Evolutionary conservation across 768 basidiomycete species (phyloP).

Genomic region (Daedaleopsis sinensis): DNA sequence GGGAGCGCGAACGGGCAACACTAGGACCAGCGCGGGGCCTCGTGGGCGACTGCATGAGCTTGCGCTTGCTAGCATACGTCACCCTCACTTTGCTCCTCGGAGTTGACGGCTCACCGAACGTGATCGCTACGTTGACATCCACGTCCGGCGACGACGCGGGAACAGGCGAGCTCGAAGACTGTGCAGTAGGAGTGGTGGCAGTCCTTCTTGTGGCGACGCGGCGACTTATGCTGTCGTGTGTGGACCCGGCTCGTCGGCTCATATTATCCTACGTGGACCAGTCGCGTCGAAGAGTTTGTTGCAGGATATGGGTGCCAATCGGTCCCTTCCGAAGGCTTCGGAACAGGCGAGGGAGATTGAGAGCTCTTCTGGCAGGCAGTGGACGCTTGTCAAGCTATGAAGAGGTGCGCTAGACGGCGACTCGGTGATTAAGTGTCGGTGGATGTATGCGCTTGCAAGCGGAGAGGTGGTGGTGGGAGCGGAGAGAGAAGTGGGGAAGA

Average conservation of each 20-base stretch:
- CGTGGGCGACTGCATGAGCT: conserved; percentile 6
- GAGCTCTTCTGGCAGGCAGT: background rate
- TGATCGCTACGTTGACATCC: conserved; percentile 12
- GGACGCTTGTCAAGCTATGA: background rate
- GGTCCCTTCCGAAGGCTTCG: conserved; percentile 1
- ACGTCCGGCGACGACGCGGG: conserved; percentile 9
- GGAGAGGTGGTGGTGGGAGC: background rate
- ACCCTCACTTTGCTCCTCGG: conserved; percentile 16
- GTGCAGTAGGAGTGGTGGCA: conserved; percentile 19
- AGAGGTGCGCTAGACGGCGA: background rate
- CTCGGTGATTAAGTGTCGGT: background rate
- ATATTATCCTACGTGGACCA: background rate
- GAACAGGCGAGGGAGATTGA: background rate
- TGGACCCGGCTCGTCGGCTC: conserved; percentile 3
- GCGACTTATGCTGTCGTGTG: conserved; percentile 6
- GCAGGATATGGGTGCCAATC: background rate
- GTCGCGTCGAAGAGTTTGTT: background rate
- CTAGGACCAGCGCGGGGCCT: conserved; percentile 4
- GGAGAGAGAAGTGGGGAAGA: background rate
- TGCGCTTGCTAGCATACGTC: conserved; percentile 23
- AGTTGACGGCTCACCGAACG: conserved; percentile 27
- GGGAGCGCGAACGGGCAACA: background rate
- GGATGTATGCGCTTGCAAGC: background rate
- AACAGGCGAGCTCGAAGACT: conserved; percentile 26
- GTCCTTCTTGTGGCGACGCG: conserved; percentile 28